Conservation (phyloP, 2,329 filamentous ascomycete species). For the Teratosphaeria destructans region DNA sequence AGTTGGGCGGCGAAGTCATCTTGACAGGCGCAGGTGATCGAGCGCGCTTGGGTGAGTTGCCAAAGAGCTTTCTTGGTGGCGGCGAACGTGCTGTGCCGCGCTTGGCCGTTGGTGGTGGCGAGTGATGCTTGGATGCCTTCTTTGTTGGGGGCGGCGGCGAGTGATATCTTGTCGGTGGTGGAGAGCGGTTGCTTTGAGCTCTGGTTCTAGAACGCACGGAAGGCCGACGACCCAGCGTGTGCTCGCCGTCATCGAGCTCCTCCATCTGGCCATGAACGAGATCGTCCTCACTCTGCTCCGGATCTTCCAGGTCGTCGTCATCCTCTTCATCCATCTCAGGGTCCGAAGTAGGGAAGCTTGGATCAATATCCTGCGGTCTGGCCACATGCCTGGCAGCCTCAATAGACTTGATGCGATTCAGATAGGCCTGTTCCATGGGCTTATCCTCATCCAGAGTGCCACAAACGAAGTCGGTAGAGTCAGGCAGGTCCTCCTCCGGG, state of each 20-base stretch:
- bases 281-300: constrained; percentile 52
- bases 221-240: constrained; percentile 22
- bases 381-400: constrained; percentile 69
- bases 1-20: constrained; percentile 59
- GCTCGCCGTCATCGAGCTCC: constrained; percentile 13
- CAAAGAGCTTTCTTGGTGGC: constrained; percentile 48
- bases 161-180: constrained; percentile 23
- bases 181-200: constrained; percentile 22
- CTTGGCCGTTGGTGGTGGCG: constrained; percentile 16
- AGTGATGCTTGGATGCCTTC: constrained; percentile 38
- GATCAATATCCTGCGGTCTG: constrained; percentile 94
- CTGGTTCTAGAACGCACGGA: constrained; percentile 13
- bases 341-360: constrained; percentile 91
- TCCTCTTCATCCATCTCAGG: constrained; percentile 74
- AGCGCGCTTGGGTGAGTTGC: constrained; percentile 59
- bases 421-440: constrained; percentile 85
- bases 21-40: constrained; percentile 31
- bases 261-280: constrained; percentile 53
- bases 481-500: constrained; percentile 57
- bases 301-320: constrained; percentile 49
- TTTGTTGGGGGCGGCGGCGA: constrained; percentile 29
- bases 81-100: constrained; percentile 13
- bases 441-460: constrained; percentile 93
- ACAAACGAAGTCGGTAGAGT: constrained; percentile 98
- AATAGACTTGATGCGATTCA: constrained; percentile 71